phyloP scores from a whole-genome alignment of 2,329 filamentous ascomycete species.

The Dissoconium aciculare region DNA sequence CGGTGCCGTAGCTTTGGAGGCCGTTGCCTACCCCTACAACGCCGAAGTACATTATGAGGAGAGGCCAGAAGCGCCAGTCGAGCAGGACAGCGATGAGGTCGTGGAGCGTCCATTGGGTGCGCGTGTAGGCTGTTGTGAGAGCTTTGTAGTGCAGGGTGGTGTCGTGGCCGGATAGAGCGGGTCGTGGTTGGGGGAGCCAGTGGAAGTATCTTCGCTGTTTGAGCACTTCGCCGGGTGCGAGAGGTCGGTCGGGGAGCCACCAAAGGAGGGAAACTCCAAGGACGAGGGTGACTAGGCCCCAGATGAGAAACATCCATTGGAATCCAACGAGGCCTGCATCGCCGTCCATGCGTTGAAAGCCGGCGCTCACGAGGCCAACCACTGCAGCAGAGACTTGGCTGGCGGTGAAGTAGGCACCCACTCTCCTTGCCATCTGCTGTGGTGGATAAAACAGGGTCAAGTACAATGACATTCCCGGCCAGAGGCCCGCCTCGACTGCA shows the following conservation, averaged over 20 bases:
- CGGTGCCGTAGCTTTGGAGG: constrained; percentile 71
- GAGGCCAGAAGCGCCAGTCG: constrained; percentile 79
- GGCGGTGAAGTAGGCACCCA: constrained; percentile 80
- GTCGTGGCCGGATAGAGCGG: constrained; percentile 51
- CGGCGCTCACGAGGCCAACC: constrained; percentile 76
- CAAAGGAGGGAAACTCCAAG: constrained; percentile 62
- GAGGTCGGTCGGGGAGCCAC: constrained; percentile 79
- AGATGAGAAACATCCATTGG: constrained; percentile 86
- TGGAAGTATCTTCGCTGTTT: constrained; percentile 38
- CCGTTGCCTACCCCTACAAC: constrained; percentile 87
- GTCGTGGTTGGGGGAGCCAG: constrained; percentile 36
- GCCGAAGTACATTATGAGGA: constrained; percentile 85
- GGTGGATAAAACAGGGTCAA: constrained; percentile 85
- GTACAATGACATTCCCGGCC: constrained; percentile 91
- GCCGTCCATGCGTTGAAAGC: constrained; percentile 84
- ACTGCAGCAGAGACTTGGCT: constrained; percentile 79
- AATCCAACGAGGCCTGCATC: constrained; percentile 61
- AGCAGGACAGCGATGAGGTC: constrained; percentile 58
- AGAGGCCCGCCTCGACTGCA: constrained; percentile 82
- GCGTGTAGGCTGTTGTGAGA: constrained; percentile 64
- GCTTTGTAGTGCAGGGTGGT: constrained; percentile 72
- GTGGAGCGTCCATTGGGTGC: constrained; percentile 53
- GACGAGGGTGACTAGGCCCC: constrained; percentile 58
- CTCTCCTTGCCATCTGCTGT: constrained; percentile 69
- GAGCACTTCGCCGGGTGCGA: constrained; percentile 52